Conservation (phyloP, 2,329 filamentous ascomycete genomes). For the Ambrosiella beaveri region DNA sequence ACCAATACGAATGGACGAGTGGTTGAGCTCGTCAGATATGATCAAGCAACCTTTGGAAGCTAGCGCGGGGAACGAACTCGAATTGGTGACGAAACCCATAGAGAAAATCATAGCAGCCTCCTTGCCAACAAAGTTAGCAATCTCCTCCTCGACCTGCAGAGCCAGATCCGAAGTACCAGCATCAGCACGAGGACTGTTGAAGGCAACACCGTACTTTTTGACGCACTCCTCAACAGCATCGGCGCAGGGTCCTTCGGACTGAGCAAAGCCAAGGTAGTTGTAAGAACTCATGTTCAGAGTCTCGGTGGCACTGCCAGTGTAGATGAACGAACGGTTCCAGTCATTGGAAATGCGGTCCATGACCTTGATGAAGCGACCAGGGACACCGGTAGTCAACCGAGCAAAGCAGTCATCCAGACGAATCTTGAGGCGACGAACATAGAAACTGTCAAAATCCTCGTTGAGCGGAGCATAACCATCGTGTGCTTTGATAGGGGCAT, state of each 20-base stretch:
- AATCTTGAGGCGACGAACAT: slow-evolving; percentile 79
- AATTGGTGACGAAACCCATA: slow-evolving; percentile 97
- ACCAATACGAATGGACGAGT: slow-evolving; percentile 91
- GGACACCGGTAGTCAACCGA: slow-evolving; percentile 79
- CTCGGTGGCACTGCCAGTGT: slow-evolving; percentile 80
- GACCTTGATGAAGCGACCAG: slow-evolving; percentile 82
- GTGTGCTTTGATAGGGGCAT: slow-evolving; percentile 62
- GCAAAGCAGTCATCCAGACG: slow-evolving; percentile 95
- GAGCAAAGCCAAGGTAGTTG: slow-evolving; percentile 96
- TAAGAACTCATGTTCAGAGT: slow-evolving; percentile 98
- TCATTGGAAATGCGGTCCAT: slow-evolving; percentile 82
- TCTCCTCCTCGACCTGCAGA: slow-evolving; percentile 72
- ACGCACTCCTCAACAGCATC: slow-evolving; percentile 78
- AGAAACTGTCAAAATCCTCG: slow-evolving; percentile 98
- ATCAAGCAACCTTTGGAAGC: slow-evolving; percentile 86
- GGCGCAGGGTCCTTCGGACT: slow-evolving; percentile 91
- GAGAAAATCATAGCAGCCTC: slow-evolving; percentile 92
- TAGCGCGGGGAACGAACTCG: slow-evolving; percentile 77
- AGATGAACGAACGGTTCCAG: slow-evolving; percentile 77
- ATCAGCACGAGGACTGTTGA: slow-evolving; percentile 67
- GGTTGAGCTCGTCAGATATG: slow-evolving; percentile 93
- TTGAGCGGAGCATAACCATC: slow-evolving; percentile 92
- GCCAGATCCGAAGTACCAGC: slow-evolving; percentile 76
- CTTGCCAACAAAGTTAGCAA: slow-evolving; percentile 88
- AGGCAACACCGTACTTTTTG: slow-evolving; percentile 68